Evolutionary conservation across 208 protist species (phyloP), one percentile per base, ranked within the genome.

Genomic region (Trypanosoma congolense): DNA sequence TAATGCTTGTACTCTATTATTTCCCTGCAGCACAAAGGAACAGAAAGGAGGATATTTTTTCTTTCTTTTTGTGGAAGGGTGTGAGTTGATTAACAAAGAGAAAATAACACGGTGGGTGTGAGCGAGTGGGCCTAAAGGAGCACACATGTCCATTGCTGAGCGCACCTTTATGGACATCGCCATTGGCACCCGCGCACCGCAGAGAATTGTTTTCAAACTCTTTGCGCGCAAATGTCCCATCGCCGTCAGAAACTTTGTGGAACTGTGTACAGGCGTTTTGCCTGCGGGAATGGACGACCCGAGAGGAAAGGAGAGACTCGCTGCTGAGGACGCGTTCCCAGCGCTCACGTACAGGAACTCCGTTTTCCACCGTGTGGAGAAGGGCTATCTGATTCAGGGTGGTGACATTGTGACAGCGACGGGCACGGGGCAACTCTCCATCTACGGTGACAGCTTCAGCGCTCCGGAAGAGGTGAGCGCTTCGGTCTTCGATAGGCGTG

Each of bases 401-500:
- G 89, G 89, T 4, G 89, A 95, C 48, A 63, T 93, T 52, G 76
- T 87, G 21, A 75, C 54, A n/a, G 77, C 56, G 42, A 73, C 93
- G 44, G 98, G 98, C 29, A 93, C 68, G 8, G 94, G 89, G 53
- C 97, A 98, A 53, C 77, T 98, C 31, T 98, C 91, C 43, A 98
- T 99, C 65, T 99, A 97, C 70, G 97, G 97, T 63, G 89, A 91
- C 22, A 90, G 73, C 25, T 93, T 89, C 52, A 86, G 96, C 60
- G 95, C 95, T n/a, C 77, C 76, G 38, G 94, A 98, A 50, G 96
- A 98, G 75, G 97, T 96, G 74, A 86, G 87, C 44, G 75, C 65
- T 30, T 89, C 93, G 24, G 87, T 82, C 70, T 90, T 91, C 52
- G 71, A 87, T 52, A 47, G 64, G 24, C 53, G 64, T 30, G 96